Conservation (phyloP, 441 rosid species). For the Pelargonium australe region DNA sequence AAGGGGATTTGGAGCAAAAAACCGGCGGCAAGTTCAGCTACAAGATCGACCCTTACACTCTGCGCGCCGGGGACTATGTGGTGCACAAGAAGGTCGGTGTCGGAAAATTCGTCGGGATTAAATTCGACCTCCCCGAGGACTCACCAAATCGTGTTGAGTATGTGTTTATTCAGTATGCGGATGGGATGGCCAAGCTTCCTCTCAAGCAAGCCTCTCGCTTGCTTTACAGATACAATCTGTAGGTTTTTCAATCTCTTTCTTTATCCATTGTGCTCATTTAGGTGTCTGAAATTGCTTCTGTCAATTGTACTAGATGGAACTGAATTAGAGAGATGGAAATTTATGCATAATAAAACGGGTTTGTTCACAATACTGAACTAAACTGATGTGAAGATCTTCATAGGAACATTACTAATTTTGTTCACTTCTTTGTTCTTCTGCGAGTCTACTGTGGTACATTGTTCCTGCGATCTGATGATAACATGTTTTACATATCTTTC, state of each 20-base stretch:
- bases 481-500: constrained; percentile 21
- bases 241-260: constrained; percentile 23
- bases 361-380: constrained; percentile 5
- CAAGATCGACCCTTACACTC: constrained; percentile 77
- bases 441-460: constrained; percentile 1
- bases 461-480: constrained; percentile 4
- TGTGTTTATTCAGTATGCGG: constrained; percentile 85
- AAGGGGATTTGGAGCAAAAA: constrained; percentile 44
- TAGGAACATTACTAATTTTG: constrained; percentile 4
- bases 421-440: constrained; percentile 7
- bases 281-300: neutral
- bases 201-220: constrained; percentile 81
- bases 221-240: constrained; percentile 92
- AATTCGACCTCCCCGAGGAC: constrained; percentile 58
- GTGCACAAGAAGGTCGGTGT: constrained; percentile 95
- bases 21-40: constrained; percentile 43
- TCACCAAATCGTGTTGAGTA: constrained; percentile 63
- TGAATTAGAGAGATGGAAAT: neutral
- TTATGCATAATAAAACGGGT: too few species aligned
- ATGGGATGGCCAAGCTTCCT: constrained; percentile 99
- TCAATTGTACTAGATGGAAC: neutral
- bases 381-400: neutral
- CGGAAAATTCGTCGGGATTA: constrained; percentile 83
- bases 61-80: constrained; percentile 76
- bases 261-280: neutral